phyloP scores from a whole-genome alignment of 345 rosid genomes.

The Eucalyptus shirleyi region DNA sequence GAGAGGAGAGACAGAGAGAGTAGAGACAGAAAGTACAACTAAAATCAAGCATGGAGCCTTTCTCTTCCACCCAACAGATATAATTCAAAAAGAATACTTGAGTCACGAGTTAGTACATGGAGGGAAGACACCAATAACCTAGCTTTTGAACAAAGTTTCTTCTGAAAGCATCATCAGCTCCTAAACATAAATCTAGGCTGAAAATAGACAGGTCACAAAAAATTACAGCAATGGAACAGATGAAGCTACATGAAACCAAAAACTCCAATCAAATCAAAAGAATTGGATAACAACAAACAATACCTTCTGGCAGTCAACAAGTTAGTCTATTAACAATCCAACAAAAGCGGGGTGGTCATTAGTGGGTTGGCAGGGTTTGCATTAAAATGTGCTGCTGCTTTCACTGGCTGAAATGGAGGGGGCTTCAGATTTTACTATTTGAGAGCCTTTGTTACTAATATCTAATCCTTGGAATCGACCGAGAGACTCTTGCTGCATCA shows the following conservation, averaged over 20 bases:
- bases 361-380: slow-evolving; percentile 6
- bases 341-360: slow-evolving; percentile 4
- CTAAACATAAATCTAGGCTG: slow-evolving; percentile 4
- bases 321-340: slow-evolving; percentile 49
- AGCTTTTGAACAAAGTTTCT: slow-evolving; percentile 3
- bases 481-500: slow-evolving; percentile 66
- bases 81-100: neutral
- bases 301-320: slow-evolving; percentile 24
- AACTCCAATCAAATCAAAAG: slow-evolving; percentile 13
- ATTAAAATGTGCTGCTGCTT: slow-evolving; percentile 70
- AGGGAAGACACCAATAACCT: neutral
- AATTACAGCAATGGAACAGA: neutral
- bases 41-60: neutral
- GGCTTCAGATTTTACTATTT: slow-evolving; percentile 56
- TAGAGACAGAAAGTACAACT: neutral
- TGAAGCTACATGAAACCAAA: slow-evolving; percentile 7
- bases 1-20: neutral
- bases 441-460: slow-evolving; percentile 51
- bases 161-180: slow-evolving; percentile 5
- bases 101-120: neutral
- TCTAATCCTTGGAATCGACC: slow-evolving; percentile 79
- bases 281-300: slow-evolving; percentile 8
- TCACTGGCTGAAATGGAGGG: slow-evolving; percentile 68
- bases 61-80: neutral
- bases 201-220: neutral